These are phyloP conservation scores for Boletus insuetus DNA, from an alignment of 768 basidiomycete genomes.

Conservation along the genomic window DNA sequence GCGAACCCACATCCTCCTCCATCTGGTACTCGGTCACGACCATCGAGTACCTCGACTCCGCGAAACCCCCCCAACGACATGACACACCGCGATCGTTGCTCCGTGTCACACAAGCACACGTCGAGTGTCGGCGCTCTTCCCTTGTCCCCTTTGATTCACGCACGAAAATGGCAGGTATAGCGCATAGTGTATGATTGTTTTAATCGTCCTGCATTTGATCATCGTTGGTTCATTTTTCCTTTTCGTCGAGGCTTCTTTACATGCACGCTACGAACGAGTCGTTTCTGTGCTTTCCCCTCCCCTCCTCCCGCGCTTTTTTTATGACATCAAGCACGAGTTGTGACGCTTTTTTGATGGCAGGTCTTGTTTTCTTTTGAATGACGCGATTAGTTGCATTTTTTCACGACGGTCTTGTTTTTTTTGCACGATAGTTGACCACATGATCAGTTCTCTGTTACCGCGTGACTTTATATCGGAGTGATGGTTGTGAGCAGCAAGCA, in stretches of 20 bases:
- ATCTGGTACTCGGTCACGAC: not conserved
- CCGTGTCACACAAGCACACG: constrained; percentile 5
- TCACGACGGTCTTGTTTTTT: too few species aligned
- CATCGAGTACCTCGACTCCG: not conserved
- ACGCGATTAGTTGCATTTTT: too few species aligned
- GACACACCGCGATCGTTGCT: constrained; percentile 1
- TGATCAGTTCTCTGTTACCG: too few species aligned
- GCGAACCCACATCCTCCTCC: not conserved
- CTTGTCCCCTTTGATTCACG: not conserved
- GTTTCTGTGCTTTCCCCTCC: too few species aligned
- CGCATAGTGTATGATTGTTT: not conserved
- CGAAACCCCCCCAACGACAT: not conserved
- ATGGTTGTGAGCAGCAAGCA: too few species aligned
- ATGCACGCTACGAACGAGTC: too few species aligned
- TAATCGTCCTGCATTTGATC: not conserved
- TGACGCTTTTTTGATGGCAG: too few species aligned
- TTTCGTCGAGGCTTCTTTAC: not conserved
- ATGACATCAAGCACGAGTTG: too few species aligned
- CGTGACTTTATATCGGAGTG: too few species aligned
- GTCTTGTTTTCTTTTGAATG: too few species aligned
- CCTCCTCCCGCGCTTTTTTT: too few species aligned
- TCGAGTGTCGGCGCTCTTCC: not conserved
- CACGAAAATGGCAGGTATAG: constrained; percentile 11
- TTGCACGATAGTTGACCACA: too few species aligned
- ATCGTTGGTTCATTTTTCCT: not conserved